Conservation (phyloP, 192 early-diverging fungal species). For the Chytriomyces sp. region DNA sequence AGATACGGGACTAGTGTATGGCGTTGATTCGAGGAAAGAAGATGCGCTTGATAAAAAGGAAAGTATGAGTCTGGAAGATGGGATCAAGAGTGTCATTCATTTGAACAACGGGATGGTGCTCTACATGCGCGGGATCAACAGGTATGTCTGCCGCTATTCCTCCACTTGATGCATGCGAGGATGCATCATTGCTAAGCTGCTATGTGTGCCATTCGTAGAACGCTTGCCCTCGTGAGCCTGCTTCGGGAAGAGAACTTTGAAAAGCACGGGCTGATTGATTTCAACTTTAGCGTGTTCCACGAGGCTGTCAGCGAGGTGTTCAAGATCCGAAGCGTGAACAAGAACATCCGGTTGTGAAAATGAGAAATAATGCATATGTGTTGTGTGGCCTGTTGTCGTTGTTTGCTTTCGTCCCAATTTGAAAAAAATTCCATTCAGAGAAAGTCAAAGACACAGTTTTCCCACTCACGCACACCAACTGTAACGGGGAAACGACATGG, state of each 20-base stretch:
- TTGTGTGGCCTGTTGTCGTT: too few species aligned
- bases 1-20: constrained; percentile 81
- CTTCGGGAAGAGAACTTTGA: constrained; percentile 83
- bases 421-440: too few species aligned
- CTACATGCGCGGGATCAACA: constrained; percentile 76
- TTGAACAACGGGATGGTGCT: constrained; percentile 81
- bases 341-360: too few species aligned
- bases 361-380: too few species aligned
- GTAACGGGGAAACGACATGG: background rate
- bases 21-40: constrained; percentile 14
- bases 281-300: constrained; percentile 82
- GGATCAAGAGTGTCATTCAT: constrained; percentile 61
- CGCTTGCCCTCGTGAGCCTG: constrained; percentile 77
- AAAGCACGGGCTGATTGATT: constrained; percentile 83
- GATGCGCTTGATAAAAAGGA: constrained; percentile 24
- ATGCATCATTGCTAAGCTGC: background rate
- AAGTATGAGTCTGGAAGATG: constrained; percentile 42
- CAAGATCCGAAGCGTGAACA: constrained; percentile 27
- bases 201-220: constrained; percentile 40
- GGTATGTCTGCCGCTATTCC: constrained; percentile 55
- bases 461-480: too few species aligned
- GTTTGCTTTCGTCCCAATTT: too few species aligned
- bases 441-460: too few species aligned
- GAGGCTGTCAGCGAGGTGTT: constrained; percentile 83
- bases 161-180: background rate